Evolutionary conservation across 208 protist genomes (phyloP).

Genomic region (Trypanosoma conorhini): DNA sequence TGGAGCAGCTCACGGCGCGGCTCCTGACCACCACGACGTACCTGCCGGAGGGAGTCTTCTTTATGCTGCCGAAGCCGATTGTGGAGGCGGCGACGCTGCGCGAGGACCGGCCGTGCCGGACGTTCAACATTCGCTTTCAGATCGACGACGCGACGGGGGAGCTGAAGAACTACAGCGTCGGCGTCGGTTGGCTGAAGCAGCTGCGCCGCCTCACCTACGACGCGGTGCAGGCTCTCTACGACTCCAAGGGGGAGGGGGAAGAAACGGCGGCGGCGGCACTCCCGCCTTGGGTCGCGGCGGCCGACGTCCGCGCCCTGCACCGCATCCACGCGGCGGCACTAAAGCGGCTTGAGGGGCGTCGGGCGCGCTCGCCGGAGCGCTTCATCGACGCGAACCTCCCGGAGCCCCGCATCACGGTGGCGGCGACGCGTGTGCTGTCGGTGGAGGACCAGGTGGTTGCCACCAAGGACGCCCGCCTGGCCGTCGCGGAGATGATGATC

Average conservation of each 20-base stretch:
- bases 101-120: conserved; percentile 81
- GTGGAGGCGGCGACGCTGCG: conserved; percentile 85
- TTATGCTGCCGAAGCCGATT: conserved; percentile 88
- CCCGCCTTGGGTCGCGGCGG: conserved; percentile 53
- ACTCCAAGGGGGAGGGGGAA: conserved; percentile 11
- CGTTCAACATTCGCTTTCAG: conserved; percentile 85
- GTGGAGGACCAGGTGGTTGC: conserved; percentile 76
- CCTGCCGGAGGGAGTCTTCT: conserved; percentile 86
- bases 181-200: conserved; percentile 71
- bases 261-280: background rate
- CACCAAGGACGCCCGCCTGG: conserved; percentile 77
- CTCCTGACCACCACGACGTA: conserved; percentile 87
- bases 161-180: conserved; percentile 69
- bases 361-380: conserved; percentile 32
- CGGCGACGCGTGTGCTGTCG: conserved; percentile 54
- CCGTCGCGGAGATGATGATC: conserved; percentile 91
- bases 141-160: conserved; percentile 71
- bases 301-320: conserved; percentile 42
- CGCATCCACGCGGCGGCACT: conserved; percentile 61
- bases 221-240: conserved; percentile 67
- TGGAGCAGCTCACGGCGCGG: conserved; percentile 84
- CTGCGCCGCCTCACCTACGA: conserved; percentile 90
- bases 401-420: conserved; percentile 75
- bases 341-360: conserved; percentile 45
- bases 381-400: conserved; percentile 64